Evolutionary conservation across 2,329 filamentous ascomycete species (phyloP), one percentile per base, ranked within the genome.

Genomic region (Fusarium caatingaense): DNA sequence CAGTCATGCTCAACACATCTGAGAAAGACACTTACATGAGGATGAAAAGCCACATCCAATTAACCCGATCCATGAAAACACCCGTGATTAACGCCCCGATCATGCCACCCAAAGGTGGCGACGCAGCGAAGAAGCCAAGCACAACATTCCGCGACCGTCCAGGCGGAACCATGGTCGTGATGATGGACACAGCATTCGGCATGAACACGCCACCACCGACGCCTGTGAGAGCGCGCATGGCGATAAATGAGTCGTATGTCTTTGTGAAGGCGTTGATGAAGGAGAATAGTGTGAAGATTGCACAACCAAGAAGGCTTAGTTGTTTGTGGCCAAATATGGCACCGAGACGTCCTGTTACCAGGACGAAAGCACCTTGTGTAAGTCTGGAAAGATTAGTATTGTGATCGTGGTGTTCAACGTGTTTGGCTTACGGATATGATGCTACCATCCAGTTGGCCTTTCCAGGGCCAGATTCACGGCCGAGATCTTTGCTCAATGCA

Each of bases 291-390:
- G 78, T 71, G 23, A 84, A 81, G 69, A 82, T 80, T 5, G 30
- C 21, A 9, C 79, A 81, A 9, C 85, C 86, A 55, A 79, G 59
- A 2, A 86, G 70, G 2, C 63, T 78, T 18, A 86, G 74, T 8
- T 79, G 79, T 55, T 84, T 83, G 72, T 87, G 85, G 6, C 86
- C 87, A 66, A 83, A 86, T 2, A 88, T 77, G 47, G 84, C 83
- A 1, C 85, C 86, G 2, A 88, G 76, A 1, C 86, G 82, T 8
- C 86, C 86, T 9, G 81, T 82, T 5, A 86, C 79, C 1, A 88
- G 76, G 18, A 88, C 84, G 62, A 88, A 87, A 3, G 85, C 81
- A 5, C 86, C 82, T 65, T 86, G 84, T 0, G 85, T 83, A 15
- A 86, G 76, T 3, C 83, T 85, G 0, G 1, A 3, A 4, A 23